A percentile compares a stretch with the other conserved stretches of the same genome.
Evolutionary conservation across 2,329 filamentous ascomycete species (phyloP).

Genomic region (Fusarium fujikuroi): DNA sequence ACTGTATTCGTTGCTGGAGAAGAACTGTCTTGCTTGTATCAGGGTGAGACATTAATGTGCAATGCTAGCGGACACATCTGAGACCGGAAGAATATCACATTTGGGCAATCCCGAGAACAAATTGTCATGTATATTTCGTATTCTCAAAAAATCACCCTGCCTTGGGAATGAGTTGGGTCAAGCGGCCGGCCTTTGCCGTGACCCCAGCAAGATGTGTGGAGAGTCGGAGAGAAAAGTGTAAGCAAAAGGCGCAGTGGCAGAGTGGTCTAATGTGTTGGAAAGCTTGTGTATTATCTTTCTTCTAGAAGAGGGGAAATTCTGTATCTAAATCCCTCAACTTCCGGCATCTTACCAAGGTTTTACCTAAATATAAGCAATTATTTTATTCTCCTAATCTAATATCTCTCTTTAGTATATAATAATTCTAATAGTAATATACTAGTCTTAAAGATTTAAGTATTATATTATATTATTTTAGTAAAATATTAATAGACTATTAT

Average conservation of each 20-base stretch:
- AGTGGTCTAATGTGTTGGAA: too few relatives aligned
- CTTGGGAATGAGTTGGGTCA: background rate
- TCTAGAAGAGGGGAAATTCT: too few relatives aligned
- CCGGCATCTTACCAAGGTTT: too few relatives aligned
- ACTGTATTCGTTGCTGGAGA: constrained; percentile 4
- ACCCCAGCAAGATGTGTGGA: background rate
- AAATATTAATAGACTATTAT: too few relatives aligned
- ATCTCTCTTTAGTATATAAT: too few relatives aligned
- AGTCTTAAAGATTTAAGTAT: too few relatives aligned
- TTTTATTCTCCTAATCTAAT: too few relatives aligned
- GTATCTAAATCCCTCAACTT: too few relatives aligned
- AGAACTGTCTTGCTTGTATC: background rate
- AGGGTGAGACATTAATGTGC: background rate
- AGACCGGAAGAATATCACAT: background rate
- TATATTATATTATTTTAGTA: too few relatives aligned
- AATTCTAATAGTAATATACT: too few relatives aligned
- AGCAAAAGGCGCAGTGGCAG: constrained; percentile 25
- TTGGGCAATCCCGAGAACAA: background rate
- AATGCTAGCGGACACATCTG: background rate
- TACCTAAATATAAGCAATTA: too few relatives aligned
- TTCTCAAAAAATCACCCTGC: background rate
- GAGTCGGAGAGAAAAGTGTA: background rate
- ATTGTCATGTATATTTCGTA: background rate
- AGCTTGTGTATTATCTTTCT: too few relatives aligned
- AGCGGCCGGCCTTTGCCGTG: background rate